A percentile compares a stretch with the other conserved stretches of the same genome.
phyloP scores from a whole-genome alignment of 2,329 filamentous ascomycete genomes.

The Helminthosporium solani region DNA sequence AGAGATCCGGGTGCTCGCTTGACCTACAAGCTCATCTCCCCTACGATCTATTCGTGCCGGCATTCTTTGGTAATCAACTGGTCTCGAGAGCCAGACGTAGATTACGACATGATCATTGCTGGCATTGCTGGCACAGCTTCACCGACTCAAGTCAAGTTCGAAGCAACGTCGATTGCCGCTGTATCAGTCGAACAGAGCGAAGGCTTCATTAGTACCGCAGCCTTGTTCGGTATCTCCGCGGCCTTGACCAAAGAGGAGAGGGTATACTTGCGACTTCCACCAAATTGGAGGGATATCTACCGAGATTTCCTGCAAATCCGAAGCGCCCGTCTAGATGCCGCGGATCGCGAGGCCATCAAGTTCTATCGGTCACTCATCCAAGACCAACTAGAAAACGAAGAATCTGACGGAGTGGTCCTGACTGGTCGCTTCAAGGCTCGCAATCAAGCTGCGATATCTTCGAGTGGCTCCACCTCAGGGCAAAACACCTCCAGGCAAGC shows the following conservation, averaged over 20 bases:
- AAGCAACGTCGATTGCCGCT: conserved; percentile 73
- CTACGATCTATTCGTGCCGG: conserved; percentile 71
- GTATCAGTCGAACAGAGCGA: conserved; percentile 81
- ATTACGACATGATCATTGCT: conserved; percentile 45
- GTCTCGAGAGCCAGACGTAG: conserved; percentile 68
- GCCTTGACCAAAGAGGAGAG: conserved; percentile 84
- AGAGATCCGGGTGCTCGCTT: conserved; percentile 72
- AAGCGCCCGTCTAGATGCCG: conserved; percentile 68
- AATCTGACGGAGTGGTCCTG: conserved; percentile 62
- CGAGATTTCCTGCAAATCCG: conserved; percentile 71
- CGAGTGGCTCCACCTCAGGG: conserved; percentile 31
- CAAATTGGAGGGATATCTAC: conserved; percentile 83
- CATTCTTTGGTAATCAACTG: conserved; percentile 74
- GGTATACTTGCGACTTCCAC: conserved; percentile 72
- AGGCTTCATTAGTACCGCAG: conserved; percentile 77
- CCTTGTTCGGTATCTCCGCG: conserved; percentile 78
- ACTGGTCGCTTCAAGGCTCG: conserved; percentile 68
- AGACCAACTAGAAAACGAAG: conserved; percentile 59
- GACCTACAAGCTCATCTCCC: conserved; percentile 68
- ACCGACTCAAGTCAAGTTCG: conserved; percentile 58
- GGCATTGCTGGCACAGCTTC: conserved; percentile 49
- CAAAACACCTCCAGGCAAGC: conserved; percentile 27
- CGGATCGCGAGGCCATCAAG: conserved; percentile 68
- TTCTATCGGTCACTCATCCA: conserved; percentile 70
- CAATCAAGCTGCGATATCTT: conserved; percentile 29